Evolutionary conservation across 352 stramenopile genomes (phyloP).

Genomic region (Phytophthora constricta): DNA sequence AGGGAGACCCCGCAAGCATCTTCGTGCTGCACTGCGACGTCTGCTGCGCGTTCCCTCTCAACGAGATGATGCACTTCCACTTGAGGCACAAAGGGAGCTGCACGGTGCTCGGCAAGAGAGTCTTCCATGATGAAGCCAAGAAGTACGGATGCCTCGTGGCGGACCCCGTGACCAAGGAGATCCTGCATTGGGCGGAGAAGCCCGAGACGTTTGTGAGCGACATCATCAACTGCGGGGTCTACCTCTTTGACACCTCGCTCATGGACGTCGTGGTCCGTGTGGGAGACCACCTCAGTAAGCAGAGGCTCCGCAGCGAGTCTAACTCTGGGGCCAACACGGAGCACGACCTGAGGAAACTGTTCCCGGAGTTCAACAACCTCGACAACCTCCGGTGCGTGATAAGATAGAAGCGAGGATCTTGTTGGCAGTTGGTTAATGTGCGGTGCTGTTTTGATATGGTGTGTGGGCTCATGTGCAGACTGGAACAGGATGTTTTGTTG

Average conservation of each 20-base stretch:
- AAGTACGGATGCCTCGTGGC: constrained; percentile 90
- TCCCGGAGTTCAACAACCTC: constrained; percentile 87
- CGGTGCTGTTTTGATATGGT: not conserved
- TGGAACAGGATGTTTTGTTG: constrained; percentile 89
- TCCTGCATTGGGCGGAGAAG: constrained; percentile 91
- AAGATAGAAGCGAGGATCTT: not conserved
- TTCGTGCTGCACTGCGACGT: constrained; percentile 90
- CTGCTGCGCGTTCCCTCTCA: constrained; percentile 88
- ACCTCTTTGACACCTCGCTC: constrained; percentile 85
- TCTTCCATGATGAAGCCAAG: constrained; percentile 89
- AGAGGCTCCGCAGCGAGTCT: constrained; percentile 79
- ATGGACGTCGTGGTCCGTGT: constrained; percentile 81
- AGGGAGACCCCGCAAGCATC: constrained; percentile 70
- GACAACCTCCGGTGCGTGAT: constrained; percentile 77
- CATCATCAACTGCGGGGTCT: constrained; percentile 92
- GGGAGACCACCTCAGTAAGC: constrained; percentile 81
- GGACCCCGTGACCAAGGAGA: constrained; percentile 79
- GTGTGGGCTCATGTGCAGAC: constrained; percentile 35
- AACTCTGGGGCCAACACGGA: constrained; percentile 72
- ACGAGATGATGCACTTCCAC: constrained; percentile 91
- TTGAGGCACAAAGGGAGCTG: constrained; percentile 73
- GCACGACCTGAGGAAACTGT: constrained; percentile 88
- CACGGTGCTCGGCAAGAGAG: constrained; percentile 86
- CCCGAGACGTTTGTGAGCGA: constrained; percentile 91
- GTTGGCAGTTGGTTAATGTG: constrained; percentile 13